A percentile compares a stretch with the other conserved stretches of the same genome.
phyloP scores from a whole-genome alignment of 441 rosid genomes.

The Euphorbia schlechtendalii region DNA sequence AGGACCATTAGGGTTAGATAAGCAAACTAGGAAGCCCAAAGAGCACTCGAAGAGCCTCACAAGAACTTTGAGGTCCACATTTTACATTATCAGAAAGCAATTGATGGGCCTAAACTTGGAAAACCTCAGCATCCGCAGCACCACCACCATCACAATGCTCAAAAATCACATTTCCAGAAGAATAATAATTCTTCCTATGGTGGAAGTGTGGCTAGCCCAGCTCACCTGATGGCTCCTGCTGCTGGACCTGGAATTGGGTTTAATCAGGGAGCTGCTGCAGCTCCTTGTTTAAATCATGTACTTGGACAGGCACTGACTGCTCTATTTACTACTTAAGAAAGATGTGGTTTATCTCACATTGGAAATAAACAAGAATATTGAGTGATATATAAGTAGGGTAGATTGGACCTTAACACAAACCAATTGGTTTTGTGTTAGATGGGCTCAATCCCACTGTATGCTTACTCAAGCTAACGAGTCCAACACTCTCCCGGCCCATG shows the following conservation, averaged over 20 bases:
- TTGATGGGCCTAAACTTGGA: conserved; percentile 67
- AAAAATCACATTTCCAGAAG: conserved; percentile 31
- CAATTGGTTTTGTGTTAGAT: too few species aligned
- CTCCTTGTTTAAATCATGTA: conserved; percentile 48
- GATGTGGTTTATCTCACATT: too few species aligned
- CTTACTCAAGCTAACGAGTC: too few species aligned
- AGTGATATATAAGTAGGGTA: too few species aligned
- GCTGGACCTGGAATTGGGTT: conserved; percentile 38
- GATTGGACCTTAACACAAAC: too few species aligned
- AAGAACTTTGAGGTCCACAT: conserved; percentile 37
- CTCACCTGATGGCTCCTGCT: conserved; percentile 55
- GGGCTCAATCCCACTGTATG: too few species aligned
- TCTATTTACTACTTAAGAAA: conserved; percentile 67
- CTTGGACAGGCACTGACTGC: conserved; percentile 92
- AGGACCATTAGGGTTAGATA: conserved; percentile 50
- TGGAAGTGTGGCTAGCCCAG: conserved; percentile 31
- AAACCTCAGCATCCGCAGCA: conserved; percentile 33
- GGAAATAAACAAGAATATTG: too few species aligned
- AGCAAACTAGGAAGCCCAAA: conserved; percentile 36
- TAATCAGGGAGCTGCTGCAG: conserved; percentile 26
- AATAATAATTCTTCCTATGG: conserved; percentile 24
- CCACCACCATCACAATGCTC: conserved; percentile 17
- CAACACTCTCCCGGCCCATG: too few species aligned
- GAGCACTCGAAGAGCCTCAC: conserved; percentile 43
- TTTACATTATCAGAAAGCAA: conserved; percentile 57